Evolutionary conservation across 2,329 filamentous ascomycete genomes (phyloP).

Genomic region (Calonectria leucothoes): DNA sequence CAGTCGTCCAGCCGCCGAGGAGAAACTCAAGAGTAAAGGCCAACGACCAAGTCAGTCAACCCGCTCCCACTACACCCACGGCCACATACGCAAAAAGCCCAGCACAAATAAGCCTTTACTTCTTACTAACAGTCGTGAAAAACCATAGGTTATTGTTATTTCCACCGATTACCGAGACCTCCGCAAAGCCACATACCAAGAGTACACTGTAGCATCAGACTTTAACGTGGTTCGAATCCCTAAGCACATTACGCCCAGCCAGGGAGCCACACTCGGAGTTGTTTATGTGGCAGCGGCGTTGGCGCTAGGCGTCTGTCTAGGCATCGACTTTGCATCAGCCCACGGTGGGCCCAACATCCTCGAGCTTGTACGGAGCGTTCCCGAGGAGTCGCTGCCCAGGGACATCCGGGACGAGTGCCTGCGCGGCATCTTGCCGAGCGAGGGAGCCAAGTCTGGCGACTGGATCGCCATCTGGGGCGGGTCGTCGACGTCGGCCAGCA

Average conservation of each 20-base stretch:
- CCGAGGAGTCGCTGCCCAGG: conserved; percentile 61
- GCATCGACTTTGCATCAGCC: conserved; percentile 69
- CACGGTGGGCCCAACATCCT: conserved; percentile 70
- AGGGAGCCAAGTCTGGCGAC: conserved; percentile 70
- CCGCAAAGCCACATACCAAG: conserved; percentile 77
- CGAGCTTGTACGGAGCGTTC: conserved; percentile 58
- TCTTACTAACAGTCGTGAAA: neutral
- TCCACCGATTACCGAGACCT: conserved; percentile 81
- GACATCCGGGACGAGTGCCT: conserved; percentile 75
- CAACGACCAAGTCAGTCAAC: conserved; percentile 62
- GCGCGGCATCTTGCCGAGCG: conserved; percentile 60
- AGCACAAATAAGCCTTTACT: no score
- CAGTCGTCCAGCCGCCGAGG: conserved; percentile 60
- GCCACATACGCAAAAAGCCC: no score
- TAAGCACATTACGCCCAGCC: conserved; percentile 59
- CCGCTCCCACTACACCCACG: no score
- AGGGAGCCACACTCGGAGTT: conserved; percentile 74
- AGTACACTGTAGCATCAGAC: conserved; percentile 73
- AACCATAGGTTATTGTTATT: conserved; percentile 67
- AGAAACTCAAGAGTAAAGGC: conserved; percentile 60
- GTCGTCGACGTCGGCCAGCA: conserved; percentile 76
- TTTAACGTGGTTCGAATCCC: conserved; percentile 76
- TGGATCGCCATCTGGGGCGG: conserved; percentile 83
- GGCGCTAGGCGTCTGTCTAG: conserved; percentile 76
- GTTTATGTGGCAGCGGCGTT: conserved; percentile 78